Percentiles rank a stretch among this genome's conserved stretches.
Conservation (phyloP, 345 rosid species). For the Citrus inodora region DNA sequence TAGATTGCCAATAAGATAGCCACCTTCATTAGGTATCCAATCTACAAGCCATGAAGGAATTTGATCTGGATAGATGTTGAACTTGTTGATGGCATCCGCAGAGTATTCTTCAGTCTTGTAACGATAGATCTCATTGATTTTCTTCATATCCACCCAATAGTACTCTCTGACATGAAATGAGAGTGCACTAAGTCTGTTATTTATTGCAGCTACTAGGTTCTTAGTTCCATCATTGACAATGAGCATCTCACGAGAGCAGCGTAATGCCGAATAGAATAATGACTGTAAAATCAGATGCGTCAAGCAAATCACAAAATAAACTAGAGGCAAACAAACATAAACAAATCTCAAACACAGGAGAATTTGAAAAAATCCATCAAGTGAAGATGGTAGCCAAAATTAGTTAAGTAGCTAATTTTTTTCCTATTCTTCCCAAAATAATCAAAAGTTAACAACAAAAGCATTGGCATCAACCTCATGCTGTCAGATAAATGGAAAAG, state of each 20-base stretch:
- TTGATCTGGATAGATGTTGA: slow-evolving; percentile 95
- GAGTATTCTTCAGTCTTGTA: slow-evolving; percentile 96
- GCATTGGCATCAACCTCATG: neutral
- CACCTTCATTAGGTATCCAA: slow-evolving; percentile 88
- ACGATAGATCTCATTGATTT: slow-evolving; percentile 90
- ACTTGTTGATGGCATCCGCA: slow-evolving; percentile 79
- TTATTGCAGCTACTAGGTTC: slow-evolving; percentile 78
- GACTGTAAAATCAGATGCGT: slow-evolving; percentile 46
- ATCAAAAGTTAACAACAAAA: neutral
- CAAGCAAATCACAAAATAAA: neutral
- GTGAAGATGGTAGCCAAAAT: neutral
- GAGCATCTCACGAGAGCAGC: slow-evolving; percentile 90
- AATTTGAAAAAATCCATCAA: neutral
- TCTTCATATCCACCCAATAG: slow-evolving; percentile 82
- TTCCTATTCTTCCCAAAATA: neutral
- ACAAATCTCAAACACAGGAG: neutral
- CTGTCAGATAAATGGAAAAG: neutral
- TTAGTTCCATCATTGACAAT: slow-evolving; percentile 74
- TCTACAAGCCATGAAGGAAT: slow-evolving; percentile 94
- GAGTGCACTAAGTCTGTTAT: slow-evolving; percentile 81
- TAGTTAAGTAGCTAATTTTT: neutral
- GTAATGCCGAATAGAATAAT: slow-evolving; percentile 81
- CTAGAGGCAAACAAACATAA: neutral
- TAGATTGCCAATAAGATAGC: slow-evolving; percentile 85
- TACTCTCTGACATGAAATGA: slow-evolving; percentile 91